phyloP scores from a whole-genome alignment of 495 filamentous ascomycete species.

The Parathielavia appendiculata region DNA sequence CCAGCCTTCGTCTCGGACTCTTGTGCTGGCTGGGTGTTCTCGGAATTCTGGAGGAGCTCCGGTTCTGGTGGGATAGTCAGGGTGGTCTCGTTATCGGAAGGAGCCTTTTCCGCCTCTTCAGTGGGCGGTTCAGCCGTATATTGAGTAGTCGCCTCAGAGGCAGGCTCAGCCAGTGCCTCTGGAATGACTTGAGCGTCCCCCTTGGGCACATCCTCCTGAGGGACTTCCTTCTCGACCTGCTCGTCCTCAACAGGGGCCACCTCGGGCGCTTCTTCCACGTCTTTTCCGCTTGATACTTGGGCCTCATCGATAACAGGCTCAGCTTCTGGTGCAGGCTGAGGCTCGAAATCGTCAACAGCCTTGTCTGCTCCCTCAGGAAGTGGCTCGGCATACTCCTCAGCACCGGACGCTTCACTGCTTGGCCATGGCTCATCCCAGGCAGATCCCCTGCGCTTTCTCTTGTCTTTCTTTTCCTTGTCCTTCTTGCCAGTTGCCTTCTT shows the following conservation, averaged over 20 bases:
- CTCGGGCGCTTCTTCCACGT: neutral
- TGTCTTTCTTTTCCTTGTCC: slow-evolving; percentile 24
- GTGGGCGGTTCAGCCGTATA: neutral
- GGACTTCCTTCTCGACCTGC: slow-evolving; percentile 38
- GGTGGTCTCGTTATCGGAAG: neutral
- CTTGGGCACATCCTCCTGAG: slow-evolving; percentile 5
- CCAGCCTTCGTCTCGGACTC: neutral
- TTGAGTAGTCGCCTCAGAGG: neutral
- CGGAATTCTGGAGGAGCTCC: neutral
- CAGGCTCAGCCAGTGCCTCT: slow-evolving; percentile 11
- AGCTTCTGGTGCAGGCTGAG: neutral
- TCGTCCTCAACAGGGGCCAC: neutral
- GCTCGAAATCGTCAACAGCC: slow-evolving; percentile 9
- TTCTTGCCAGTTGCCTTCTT: slow-evolving; percentile 19
- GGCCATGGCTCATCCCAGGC: slow-evolving; percentile 21
- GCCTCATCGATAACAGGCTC: slow-evolving; percentile 4
- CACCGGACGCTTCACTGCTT: slow-evolving; percentile 16
- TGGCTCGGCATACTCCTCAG: slow-evolving; percentile 10
- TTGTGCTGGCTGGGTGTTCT: neutral
- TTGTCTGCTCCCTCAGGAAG: neutral
- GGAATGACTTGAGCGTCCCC: neutral
- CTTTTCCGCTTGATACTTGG: neutral
- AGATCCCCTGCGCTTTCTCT: slow-evolving; percentile 29
- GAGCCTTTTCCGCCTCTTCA: neutral
- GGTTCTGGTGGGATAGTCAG: neutral